These are phyloP conservation scores for Fusarium austroafricanum DNA, from an alignment of 2,329 filamentous ascomycete species.

Conservation along the genomic window DNA sequence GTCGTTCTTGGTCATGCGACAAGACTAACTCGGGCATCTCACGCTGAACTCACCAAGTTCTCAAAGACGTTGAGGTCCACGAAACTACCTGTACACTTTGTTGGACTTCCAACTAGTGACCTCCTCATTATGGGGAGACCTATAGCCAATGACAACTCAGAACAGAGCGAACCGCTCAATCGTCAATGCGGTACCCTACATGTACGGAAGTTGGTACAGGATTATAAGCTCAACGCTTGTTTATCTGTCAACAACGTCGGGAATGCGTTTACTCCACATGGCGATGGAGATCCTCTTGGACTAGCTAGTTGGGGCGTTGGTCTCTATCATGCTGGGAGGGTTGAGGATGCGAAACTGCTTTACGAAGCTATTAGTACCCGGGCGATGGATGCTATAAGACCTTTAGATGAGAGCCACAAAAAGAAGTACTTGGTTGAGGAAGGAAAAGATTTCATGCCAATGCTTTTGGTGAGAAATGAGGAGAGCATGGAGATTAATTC, in stretches of 20 bases:
- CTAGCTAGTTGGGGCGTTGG: conserved; percentile 15
- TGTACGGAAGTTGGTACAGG: conserved; percentile 6
- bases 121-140: conserved; percentile 21
- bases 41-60: background rate
- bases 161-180: background rate
- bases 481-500: background rate
- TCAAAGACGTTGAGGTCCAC: background rate
- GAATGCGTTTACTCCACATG: conserved; percentile 6
- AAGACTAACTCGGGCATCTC: background rate
- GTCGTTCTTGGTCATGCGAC: conserved; percentile 22
- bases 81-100: background rate
- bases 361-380: conserved; percentile 15
- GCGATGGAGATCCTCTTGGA: background rate
- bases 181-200: conserved; percentile 16
- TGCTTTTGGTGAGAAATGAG: conserved; percentile 15
- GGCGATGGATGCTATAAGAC: background rate
- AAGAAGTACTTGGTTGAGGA: background rate
- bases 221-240: conserved; percentile 3
- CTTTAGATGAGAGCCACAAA: rapidly evolving
- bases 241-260: conserved; percentile 10
- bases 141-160: rapidly evolving
- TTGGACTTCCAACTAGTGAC: conserved; percentile 12
- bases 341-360: background rate
- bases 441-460: background rate
- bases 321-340: conserved; percentile 6